phyloP scores from a whole-genome alignment of 2,329 filamentous ascomycete species.

The Alternaria incomplexa region DNA sequence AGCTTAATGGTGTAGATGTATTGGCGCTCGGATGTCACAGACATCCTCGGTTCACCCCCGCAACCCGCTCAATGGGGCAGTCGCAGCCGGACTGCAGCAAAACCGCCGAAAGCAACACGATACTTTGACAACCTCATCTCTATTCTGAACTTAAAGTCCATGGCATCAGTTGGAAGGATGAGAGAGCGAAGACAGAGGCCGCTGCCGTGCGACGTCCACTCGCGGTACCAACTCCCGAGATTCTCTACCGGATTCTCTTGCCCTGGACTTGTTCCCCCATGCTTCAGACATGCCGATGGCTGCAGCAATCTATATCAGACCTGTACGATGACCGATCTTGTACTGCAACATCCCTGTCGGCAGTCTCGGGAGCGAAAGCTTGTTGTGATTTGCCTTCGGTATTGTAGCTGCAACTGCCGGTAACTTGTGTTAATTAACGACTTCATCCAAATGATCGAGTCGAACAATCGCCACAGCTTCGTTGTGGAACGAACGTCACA shows the following conservation, averaged over 20 bases:
- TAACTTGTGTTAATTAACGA: constrained; percentile 20
- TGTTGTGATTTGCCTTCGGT: constrained; percentile 17
- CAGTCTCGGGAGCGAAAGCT: neutral
- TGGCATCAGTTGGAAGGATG: neutral
- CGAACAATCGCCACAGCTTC: neutral
- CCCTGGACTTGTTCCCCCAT: neutral
- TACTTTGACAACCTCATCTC: neutral
- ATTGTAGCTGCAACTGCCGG: constrained; percentile 27
- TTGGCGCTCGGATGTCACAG: neutral
- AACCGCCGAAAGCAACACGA: neutral
- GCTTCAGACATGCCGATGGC: neutral
- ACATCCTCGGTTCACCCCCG: neutral
- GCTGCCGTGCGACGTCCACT: neutral
- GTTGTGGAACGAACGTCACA: neutral
- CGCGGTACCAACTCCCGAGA: neutral
- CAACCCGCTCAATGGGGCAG: neutral
- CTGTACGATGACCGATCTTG: neutral
- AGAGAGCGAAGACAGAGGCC: neutral
- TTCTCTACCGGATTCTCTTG: neutral
- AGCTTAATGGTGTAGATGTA: neutral
- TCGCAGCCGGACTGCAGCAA: neutral
- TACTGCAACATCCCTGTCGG: neutral
- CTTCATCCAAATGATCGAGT: constrained; percentile 14
- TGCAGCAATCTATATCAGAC: neutral
- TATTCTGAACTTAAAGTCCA: neutral